Percentiles rank a stretch among this genome's conserved stretches.
Conservation (phyloP, 1,284 basidiomycete species). For the Ustilago bromivora region DNA sequence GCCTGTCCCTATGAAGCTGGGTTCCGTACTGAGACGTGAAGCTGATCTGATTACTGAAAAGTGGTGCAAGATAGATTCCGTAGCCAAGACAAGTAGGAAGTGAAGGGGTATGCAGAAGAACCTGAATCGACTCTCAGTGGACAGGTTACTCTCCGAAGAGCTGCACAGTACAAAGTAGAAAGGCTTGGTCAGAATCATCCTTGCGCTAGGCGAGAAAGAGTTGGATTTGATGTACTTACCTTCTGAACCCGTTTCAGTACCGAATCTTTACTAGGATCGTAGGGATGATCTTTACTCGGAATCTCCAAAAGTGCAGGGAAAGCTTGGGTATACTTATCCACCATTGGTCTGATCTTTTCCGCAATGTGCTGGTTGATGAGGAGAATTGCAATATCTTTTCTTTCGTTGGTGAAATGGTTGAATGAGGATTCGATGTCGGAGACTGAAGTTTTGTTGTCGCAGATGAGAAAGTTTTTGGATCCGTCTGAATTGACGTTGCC, state of each 20-base stretch:
- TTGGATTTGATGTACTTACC: slow-evolving; percentile 33
- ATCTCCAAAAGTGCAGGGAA: slow-evolving; percentile 98
- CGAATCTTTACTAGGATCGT: slow-evolving; percentile 92
- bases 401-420: slow-evolving; percentile 57
- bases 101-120: background rate
- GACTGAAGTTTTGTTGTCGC: slow-evolving; percentile 64
- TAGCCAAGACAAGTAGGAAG: too few species aligned
- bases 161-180: background rate
- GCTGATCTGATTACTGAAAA: too few species aligned
- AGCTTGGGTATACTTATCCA: slow-evolving; percentile 93
- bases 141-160: slow-evolving; percentile 18
- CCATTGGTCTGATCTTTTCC: slow-evolving; percentile 93
- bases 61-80: too few species aligned
- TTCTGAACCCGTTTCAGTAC: slow-evolving; percentile 96
- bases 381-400: slow-evolving; percentile 68
- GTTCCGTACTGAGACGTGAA: too few species aligned
- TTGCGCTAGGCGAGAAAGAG: background rate
- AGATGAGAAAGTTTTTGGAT: slow-evolving; percentile 67
- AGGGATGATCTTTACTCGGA: slow-evolving; percentile 81
- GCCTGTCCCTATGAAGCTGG: too few species aligned
- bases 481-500: slow-evolving; percentile 66
- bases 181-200: background rate
- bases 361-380: slow-evolving; percentile 70
- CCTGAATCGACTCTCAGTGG: background rate
- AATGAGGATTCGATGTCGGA: slow-evolving; percentile 66